phyloP scores from a whole-genome alignment of 345 rosid genomes.

The Camelina laxa region DNA sequence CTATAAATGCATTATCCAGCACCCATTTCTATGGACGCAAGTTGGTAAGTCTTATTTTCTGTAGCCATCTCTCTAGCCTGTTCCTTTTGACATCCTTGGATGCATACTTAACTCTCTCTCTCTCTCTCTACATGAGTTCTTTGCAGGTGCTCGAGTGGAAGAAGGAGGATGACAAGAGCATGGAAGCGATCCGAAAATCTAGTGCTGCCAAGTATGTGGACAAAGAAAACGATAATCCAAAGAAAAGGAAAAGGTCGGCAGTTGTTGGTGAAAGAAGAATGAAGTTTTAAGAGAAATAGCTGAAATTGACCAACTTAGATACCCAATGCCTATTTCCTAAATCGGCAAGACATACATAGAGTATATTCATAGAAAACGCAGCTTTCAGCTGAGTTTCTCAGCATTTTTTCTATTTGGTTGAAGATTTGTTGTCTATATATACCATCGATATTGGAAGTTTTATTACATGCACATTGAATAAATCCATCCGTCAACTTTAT shows the following conservation, averaged over 20 bases:
- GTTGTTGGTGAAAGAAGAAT: slow-evolving; percentile 58
- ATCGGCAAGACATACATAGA: too few species aligned
- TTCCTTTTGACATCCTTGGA: neutral
- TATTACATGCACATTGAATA: too few species aligned
- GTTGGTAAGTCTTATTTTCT: slow-evolving; percentile 57
- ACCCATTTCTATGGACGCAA: slow-evolving; percentile 91
- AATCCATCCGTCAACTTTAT: too few species aligned
- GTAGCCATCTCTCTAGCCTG: neutral
- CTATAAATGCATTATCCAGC: slow-evolving; percentile 65
- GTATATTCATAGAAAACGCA: too few species aligned
- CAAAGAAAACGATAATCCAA: slow-evolving; percentile 53
- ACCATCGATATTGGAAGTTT: too few species aligned
- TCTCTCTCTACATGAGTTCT: neutral
- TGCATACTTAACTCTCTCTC: slow-evolving; percentile 7
- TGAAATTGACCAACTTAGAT: too few species aligned
- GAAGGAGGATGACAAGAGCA: slow-evolving; percentile 75
- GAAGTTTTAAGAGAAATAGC: slow-evolving; percentile 52
- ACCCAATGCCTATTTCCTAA: too few species aligned
- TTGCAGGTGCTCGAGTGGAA: slow-evolving; percentile 83
- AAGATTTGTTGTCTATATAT: too few species aligned
- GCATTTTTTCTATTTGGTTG: too few species aligned
- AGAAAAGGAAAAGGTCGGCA: slow-evolving; percentile 66
- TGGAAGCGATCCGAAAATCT: slow-evolving; percentile 75
- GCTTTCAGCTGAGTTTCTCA: too few species aligned
- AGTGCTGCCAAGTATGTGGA: slow-evolving; percentile 73